Evolutionary conservation across 768 basidiomycete genomes (phyloP), one percentile per base, ranked within the genome.

Genomic region (Mycena epipterygia): DNA sequence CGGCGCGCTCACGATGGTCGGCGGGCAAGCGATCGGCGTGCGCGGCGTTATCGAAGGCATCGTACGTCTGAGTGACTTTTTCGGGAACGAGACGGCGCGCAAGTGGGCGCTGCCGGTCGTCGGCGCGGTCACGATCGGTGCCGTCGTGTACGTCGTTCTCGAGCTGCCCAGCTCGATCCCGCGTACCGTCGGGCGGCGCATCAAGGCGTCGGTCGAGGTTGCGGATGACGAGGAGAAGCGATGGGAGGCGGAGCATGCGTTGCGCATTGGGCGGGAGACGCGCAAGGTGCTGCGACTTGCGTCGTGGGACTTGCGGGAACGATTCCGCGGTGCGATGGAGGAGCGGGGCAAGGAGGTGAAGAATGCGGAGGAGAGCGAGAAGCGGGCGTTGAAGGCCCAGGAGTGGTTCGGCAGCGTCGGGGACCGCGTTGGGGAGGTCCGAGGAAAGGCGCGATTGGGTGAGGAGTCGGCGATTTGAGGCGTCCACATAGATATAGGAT

Each of bases 111-210:
- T 90, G 1, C 97, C 97, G 9, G 86, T 95, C 60, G 76, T 97
- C 42, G 96, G 96, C 32, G 93, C 92, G 0, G 83, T 89, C 55
- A 88, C 91, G 19, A 78, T 95, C 67, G 95, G 95, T 17, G 81
- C 93, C 27, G 89, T 90, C 0, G 90, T 89, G 2, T 98, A 97
- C 83, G 83, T 98, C 70, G 85, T 98, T 63, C 82, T 94, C 74
- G 96, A 98, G 76, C 88, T 99, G 25, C 98, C 98, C 0, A 88
- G 83, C 76, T 90, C 96, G 5, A 92, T 99, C 74, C 97, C 98
- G 48, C 88, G 89, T 67, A 97, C 95, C 16, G 89, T 99, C 66
- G 98, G 98, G 13, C 87, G 95, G 64, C 89, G 95, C 61, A 90
- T 99, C 65, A 89, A 88, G 70, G 84, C 89, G 3, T 87, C 90